phyloP scores from a whole-genome alignment of 345 rosid species.

The Arabidopsis suecica region DNA sequence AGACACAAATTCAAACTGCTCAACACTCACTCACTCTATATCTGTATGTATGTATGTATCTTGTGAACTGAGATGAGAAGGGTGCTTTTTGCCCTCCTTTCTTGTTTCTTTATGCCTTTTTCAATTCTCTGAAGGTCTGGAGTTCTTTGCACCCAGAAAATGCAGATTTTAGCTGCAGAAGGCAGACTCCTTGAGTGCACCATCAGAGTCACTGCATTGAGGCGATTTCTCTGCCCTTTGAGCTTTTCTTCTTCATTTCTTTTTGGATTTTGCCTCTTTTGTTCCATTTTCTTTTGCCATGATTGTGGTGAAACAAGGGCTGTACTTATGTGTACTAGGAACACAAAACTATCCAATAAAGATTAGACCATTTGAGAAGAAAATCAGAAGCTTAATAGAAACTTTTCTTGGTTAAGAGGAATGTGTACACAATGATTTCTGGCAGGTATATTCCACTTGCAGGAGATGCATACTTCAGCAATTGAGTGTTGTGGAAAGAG shows the following conservation, averaged over 20 bases:
- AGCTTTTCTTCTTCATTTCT: conserved; percentile 8
- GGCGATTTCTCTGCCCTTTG: conserved; percentile 33
- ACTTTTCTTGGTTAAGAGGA: not conserved
- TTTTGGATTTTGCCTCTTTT: not conserved
- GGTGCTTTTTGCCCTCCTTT: conserved; percentile 43
- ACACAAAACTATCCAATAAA: conserved; percentile 8
- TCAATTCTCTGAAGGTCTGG: conserved; percentile 24
- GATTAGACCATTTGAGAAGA: not conserved
- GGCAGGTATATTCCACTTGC: not conserved
- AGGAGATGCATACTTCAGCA: too few relatives aligned
- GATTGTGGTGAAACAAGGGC: conserved; percentile 10
- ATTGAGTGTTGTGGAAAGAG: not conserved
- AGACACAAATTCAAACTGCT: conserved; percentile 26
- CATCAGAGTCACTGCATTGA: conserved; percentile 25
- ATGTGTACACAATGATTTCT: not conserved
- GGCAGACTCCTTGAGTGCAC: conserved; percentile 24
- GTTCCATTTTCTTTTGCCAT: not conserved
- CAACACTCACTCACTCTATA: conserved; percentile 24
- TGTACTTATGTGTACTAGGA: conserved; percentile 13
- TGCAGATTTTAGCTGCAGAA: not conserved
- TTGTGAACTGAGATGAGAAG: conserved; percentile 43
- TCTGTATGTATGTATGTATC: conserved; percentile 41
- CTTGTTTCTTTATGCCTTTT: conserved; percentile 21
- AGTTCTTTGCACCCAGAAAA: conserved; percentile 28
- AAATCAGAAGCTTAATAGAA: conserved; percentile 2